Evolutionary conservation across 208 protist species (phyloP).

Genomic region (Leishmania martiniquensis): DNA sequence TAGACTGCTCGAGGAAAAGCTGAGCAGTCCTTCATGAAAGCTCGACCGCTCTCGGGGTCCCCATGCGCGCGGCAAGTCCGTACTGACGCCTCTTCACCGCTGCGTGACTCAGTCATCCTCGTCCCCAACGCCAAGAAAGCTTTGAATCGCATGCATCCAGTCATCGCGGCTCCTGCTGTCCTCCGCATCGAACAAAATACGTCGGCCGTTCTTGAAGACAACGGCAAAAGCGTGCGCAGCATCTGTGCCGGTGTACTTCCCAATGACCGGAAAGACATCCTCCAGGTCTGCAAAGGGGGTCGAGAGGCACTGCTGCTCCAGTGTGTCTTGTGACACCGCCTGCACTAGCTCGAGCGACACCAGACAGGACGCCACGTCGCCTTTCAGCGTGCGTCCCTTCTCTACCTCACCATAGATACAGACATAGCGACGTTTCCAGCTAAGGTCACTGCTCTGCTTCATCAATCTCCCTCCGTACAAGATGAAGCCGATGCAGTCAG

Average conservation of each 20-base stretch:
- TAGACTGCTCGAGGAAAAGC: no score
- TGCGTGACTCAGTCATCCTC: slow-evolving; percentile 35
- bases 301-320: slow-evolving; percentile 77
- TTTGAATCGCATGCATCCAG: slow-evolving; percentile 84
- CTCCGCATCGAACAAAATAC: slow-evolving; percentile 64
- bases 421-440: slow-evolving; percentile 75
- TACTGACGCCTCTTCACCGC: background rate
- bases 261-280: slow-evolving; percentile 74
- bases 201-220: slow-evolving; percentile 74
- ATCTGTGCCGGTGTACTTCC: slow-evolving; percentile 76
- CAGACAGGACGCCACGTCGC: slow-evolving; percentile 54
- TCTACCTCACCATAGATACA: slow-evolving; percentile 68
- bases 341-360: slow-evolving; percentile 57
- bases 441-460: slow-evolving; percentile 77
- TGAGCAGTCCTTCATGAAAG: no score
- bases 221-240: slow-evolving; percentile 70
- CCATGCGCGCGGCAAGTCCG: background rate
- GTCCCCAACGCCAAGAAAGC: slow-evolving; percentile 70
- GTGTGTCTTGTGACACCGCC: slow-evolving; percentile 65
- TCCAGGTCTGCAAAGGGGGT: slow-evolving; percentile 71
- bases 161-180: slow-evolving; percentile 50
- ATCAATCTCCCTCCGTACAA: slow-evolving; percentile 54
- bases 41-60: background rate
- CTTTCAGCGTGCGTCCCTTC: slow-evolving; percentile 37
- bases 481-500: slow-evolving; percentile 45